Conservation (phyloP, 2,329 filamentous ascomycete genomes). For the Paracoccidioides brasiliensis region DNA sequence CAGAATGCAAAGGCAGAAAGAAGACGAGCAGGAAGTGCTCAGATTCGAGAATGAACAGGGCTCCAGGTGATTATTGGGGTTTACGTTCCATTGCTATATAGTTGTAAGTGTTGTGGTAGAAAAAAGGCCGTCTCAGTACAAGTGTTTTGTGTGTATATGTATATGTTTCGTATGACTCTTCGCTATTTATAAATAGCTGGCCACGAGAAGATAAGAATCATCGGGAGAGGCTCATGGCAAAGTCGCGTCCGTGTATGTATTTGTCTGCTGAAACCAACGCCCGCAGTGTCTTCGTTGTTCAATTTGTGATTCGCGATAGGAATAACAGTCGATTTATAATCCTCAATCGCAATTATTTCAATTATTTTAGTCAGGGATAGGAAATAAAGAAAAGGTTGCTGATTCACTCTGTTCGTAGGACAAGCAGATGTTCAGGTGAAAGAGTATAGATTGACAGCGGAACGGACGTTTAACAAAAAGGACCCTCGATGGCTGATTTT, state of each 20-base stretch:
- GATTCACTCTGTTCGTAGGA: too few relatives aligned
- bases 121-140: not conserved
- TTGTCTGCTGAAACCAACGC: too few relatives aligned
- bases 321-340: not conserved
- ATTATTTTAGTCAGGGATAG: too few relatives aligned
- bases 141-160: not conserved
- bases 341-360: not conserved
- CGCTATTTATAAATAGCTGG: too few relatives aligned
- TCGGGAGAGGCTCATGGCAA: not conserved
- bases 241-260: not conserved
- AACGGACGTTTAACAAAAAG: too few relatives aligned
- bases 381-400: too few relatives aligned
- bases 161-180: not conserved
- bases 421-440: too few relatives aligned
- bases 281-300: not conserved
- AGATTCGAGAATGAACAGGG: not conserved
- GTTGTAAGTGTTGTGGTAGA: not conserved
- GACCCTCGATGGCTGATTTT: too few relatives aligned
- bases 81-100: not conserved
- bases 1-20: not conserved
- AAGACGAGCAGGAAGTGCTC: not conserved
- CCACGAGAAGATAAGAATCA: too few relatives aligned
- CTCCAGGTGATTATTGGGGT: not conserved
- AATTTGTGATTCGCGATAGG: not conserved
- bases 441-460: too few relatives aligned